phyloP scores from a whole-genome alignment of 2,329 filamentous ascomycete genomes.

The Aspergillus sp. region DNA sequence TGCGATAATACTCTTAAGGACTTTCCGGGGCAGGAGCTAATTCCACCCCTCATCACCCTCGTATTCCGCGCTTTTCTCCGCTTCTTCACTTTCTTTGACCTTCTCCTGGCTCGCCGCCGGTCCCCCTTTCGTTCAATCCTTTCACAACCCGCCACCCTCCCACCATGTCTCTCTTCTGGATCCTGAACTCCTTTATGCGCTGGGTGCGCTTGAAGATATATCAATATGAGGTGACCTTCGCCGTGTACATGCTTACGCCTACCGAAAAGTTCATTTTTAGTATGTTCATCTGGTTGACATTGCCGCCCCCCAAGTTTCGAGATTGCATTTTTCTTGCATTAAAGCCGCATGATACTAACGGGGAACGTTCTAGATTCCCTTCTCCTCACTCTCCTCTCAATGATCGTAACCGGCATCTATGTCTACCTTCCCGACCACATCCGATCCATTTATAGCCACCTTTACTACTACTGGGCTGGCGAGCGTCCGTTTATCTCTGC shows the following conservation, averaged over 20 bases:
- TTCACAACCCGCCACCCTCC: background rate
- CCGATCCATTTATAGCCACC: conserved; percentile 75
- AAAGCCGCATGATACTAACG: conserved; percentile 2
- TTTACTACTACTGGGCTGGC: conserved; percentile 93
- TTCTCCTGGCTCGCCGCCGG: background rate
- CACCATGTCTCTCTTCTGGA: conserved; percentile 33
- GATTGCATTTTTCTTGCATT: background rate
- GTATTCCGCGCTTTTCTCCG: background rate
- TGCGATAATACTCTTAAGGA: background rate
- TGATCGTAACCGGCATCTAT: conserved; percentile 81
- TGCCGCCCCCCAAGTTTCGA: background rate
- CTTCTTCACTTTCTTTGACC: background rate
- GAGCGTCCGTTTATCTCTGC: conserved; percentile 54
- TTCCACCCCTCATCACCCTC: background rate
- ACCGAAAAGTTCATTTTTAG: conserved; percentile 97
- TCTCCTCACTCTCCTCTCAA: conserved; percentile 83
- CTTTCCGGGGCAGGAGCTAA: background rate
- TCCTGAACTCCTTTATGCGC: conserved; percentile 63
- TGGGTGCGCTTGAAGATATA: conserved; percentile 96
- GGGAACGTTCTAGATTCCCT: conserved; percentile 69
- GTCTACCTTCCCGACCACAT: conserved; percentile 95
- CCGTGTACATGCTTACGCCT: conserved; percentile 94
- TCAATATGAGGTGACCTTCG: conserved; percentile 96
- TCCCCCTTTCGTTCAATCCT: background rate
- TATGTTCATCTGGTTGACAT: conserved; percentile 53